These are phyloP conservation scores for Paramecium primaurelia DNA, from an alignment of 73 alveolate genomes.

Conservation along the genomic window DNA sequence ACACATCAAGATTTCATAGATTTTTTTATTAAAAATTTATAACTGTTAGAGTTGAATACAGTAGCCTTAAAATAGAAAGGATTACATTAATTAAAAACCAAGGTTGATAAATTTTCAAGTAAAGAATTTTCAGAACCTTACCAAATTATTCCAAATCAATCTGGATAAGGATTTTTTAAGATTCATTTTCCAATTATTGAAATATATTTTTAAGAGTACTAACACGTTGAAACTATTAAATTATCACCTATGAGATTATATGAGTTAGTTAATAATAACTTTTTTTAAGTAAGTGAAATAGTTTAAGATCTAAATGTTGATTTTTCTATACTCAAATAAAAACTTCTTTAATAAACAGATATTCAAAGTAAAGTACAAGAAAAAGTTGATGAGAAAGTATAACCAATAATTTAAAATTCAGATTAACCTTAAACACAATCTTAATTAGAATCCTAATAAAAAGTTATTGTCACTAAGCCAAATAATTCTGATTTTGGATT, in stretches of 20 bases:
- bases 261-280: background rate
- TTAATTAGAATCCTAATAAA: background rate
- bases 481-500: background rate
- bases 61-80: conserved; percentile 14
- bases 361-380: background rate
- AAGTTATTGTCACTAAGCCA: background rate
- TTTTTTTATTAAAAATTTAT: background rate
- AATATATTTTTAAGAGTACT: background rate
- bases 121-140: background rate
- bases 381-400: background rate
- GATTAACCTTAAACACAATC: background rate
- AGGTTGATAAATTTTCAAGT: background rate
- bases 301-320: background rate
- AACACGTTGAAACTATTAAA: background rate
- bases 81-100: background rate
- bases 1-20: background rate
- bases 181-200: background rate
- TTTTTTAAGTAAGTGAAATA: background rate
- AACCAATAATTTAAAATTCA: background rate
- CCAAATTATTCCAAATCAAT: background rate
- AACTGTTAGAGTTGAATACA: background rate
- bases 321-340: background rate
- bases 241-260: background rate
- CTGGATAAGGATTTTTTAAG: background rate
- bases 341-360: background rate